Evolutionary conservation across 169 alveolate species (phyloP), one percentile per base, ranked within the genome.

Genomic region (Plasmodium coatneyi): DNA sequence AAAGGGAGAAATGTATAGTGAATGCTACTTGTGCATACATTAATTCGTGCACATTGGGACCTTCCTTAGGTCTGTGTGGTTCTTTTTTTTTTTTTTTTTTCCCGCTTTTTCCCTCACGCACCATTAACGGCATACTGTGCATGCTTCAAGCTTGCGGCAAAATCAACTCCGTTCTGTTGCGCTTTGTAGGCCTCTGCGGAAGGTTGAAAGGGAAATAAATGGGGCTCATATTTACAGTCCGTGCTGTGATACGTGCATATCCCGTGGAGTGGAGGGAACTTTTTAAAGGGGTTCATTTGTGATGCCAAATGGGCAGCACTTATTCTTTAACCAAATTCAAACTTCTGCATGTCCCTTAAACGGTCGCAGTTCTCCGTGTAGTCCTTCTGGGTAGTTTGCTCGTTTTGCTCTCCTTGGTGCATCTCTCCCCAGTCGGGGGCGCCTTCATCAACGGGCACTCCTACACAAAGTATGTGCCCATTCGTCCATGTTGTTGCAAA

Each of bases 61-160:
- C 66, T 60, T 60, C 32, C 32, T 66, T 28, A 7, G 76, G 12
- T 66, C 5, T 19, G 14, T 66, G 28, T 60, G n/a, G n/a, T 60
- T 60, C 22, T 60, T 60, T 60, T 60, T 60, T 66, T 66, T 66
- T 22, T 66, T 66, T 66, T 22, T 19, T 66, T 66, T 66, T 66
- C 22, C 5, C 36, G 14, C 28, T 43, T 19, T 49, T 46, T n/a
- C 74, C 36, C 54, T 2, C 25, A 36, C 79, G 66, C 36, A 91
- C 95, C 95, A 71, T 91, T 91, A 12, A 81, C 92, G 9, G 95
- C 95, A 80, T 91, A 91, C 41, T 91, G 95, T 16, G 95, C 91
- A 71, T 91, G 95, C 70, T 81, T 91, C 49, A 91, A 39, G 49
- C 95, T 91, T 74, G 36, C 30, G 36, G 83, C 43, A 81, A 91